phyloP scores from a whole-genome alignment of 1,284 basidiomycete genomes.

The Mycena citricolor region DNA sequence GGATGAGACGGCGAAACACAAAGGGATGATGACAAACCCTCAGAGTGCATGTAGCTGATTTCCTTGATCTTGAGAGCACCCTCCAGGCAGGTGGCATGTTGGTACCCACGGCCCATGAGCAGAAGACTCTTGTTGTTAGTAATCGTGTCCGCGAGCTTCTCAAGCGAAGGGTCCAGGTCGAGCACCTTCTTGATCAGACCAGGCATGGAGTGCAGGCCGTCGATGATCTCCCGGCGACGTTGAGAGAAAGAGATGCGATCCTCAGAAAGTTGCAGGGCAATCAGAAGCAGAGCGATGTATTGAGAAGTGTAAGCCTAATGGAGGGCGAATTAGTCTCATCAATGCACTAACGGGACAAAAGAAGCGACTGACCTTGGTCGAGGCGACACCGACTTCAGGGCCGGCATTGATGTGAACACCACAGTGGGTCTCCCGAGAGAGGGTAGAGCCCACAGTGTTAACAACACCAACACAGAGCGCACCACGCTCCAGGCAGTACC shows the following conservation, averaged over 20 bases:
- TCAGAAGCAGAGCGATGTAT: conserved; percentile 98
- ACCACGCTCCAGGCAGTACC: conserved; percentile 96
- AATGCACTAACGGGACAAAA: conserved; percentile 9
- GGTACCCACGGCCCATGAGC: conserved; percentile 98
- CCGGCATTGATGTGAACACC: conserved; percentile 99
- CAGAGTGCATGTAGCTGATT: conserved; percentile 92
- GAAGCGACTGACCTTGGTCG: conserved; percentile 78
- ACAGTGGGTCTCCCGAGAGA: conserved; percentile 98
- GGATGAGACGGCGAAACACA: conserved; percentile 29
- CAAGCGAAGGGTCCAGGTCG: conserved; percentile 76
- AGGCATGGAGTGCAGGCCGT: conserved; percentile 89
- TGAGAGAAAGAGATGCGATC: conserved; percentile 93
- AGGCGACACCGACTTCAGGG: conserved; percentile 98
- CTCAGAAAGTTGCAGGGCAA: conserved; percentile 96
- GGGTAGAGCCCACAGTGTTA: conserved; percentile 97
- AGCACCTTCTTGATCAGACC: conserved; percentile 89
- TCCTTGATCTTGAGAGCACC: conserved; percentile 99
- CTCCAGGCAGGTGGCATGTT: conserved; percentile 97
- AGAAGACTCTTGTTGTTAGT: conserved; percentile 84
- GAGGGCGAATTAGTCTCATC: conserved; percentile 16
- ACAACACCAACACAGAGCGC: conserved; percentile 97
- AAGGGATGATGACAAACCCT: conserved; percentile 49
- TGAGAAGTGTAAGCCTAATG: conserved; percentile 96
- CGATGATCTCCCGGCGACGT: conserved; percentile 92
- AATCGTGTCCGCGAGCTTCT: conserved; percentile 84